Percentiles rank a stretch among this genome's conserved stretches.
phyloP scores from a whole-genome alignment of 202 grass and related monocot genomes.

The Cymbopogon flexuosus region DNA sequence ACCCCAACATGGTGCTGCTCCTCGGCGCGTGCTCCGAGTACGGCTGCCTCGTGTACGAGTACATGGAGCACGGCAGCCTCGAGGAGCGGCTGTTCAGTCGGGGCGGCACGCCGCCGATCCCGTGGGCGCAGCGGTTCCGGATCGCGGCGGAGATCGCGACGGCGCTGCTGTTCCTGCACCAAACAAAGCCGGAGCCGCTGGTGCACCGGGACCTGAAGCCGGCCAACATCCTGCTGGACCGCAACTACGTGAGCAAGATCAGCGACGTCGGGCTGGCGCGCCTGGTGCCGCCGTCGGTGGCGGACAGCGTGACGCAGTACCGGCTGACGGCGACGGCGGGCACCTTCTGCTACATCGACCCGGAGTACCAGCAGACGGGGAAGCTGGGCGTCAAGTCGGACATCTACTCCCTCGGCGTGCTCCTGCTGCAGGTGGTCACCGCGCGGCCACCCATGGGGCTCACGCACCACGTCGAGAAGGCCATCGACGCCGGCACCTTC shows the following conservation, averaged over 20 bases:
- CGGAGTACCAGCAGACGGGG: slow-evolving; percentile 96
- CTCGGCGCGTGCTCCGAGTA: slow-evolving; percentile 85
- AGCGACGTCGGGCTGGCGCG: slow-evolving; percentile 85
- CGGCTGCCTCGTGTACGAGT: slow-evolving; percentile 89
- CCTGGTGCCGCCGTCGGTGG: slow-evolving; percentile 69
- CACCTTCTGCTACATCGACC: slow-evolving; percentile 96
- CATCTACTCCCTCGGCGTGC: slow-evolving; percentile 87
- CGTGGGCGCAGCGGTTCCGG: slow-evolving; percentile 67
- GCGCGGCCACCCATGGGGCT: slow-evolving; percentile 80
- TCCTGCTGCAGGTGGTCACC: slow-evolving; percentile 85
- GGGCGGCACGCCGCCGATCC: slow-evolving; percentile 51
- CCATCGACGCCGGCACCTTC: slow-evolving; percentile 69
- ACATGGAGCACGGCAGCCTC: slow-evolving; percentile 90
- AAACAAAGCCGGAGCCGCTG: slow-evolving; percentile 81
- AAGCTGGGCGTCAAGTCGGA: slow-evolving; percentile 87
- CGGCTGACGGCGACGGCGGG: slow-evolving; percentile 80
- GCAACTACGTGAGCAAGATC: slow-evolving; percentile 97
- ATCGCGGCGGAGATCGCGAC: slow-evolving; percentile 78
- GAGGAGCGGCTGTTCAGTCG: slow-evolving; percentile 76
- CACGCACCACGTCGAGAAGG: slow-evolving; percentile 80
- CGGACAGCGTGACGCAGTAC: slow-evolving; percentile 80
- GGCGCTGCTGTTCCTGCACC: slow-evolving; percentile 78
- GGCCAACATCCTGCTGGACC: slow-evolving; percentile 91
- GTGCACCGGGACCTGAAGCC: slow-evolving; percentile 94
- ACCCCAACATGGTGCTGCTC: slow-evolving; percentile 96